These are phyloP conservation scores for Arthromyces matolae DNA, from an alignment of 768 basidiomycete genomes.

Conservation along the genomic window DNA sequence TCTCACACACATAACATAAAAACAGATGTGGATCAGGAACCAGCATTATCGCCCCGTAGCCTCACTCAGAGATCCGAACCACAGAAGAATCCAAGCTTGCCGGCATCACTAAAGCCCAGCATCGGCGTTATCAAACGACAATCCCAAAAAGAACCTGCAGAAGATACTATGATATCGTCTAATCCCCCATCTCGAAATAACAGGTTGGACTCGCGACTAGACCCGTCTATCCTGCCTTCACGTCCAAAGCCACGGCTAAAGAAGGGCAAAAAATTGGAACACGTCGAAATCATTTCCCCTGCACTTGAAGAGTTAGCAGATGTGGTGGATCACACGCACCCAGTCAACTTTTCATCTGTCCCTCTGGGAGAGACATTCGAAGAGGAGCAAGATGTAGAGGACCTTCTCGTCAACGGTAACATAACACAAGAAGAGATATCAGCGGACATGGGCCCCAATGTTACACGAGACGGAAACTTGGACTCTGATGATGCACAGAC, in stretches of 20 bases:
- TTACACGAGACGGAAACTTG: constrained; percentile 1
- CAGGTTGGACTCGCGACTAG: constrained; percentile 30
- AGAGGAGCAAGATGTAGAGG: constrained; percentile 24
- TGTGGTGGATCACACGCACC: constrained; percentile 3
- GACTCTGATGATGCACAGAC: constrained; percentile 31
- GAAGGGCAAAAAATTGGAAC: background rate
- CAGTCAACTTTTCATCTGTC: background rate
- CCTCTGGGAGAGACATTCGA: constrained; percentile 11
- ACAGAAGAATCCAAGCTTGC: no score
- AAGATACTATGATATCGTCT: background rate
- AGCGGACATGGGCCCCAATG: background rate
- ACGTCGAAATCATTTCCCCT: background rate
- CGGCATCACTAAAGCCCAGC: no score
- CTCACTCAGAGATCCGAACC: background rate
- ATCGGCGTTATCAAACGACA: no score
- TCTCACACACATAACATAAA: background rate
- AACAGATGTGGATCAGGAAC: background rate
- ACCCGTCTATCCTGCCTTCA: constrained; percentile 17
- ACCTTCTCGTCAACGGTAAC: constrained; percentile 21
- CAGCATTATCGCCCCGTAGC: background rate
- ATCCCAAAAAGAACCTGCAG: background rate
- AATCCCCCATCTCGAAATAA: constrained; percentile 32
- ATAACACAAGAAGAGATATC: constrained; percentile 1
- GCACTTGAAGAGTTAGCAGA: constrained; percentile 4
- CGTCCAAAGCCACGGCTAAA: background rate